These are phyloP conservation scores for Ambrosia hybrid DNA, from an alignment of 140 eudicot species.

Conservation along the genomic window DNA sequence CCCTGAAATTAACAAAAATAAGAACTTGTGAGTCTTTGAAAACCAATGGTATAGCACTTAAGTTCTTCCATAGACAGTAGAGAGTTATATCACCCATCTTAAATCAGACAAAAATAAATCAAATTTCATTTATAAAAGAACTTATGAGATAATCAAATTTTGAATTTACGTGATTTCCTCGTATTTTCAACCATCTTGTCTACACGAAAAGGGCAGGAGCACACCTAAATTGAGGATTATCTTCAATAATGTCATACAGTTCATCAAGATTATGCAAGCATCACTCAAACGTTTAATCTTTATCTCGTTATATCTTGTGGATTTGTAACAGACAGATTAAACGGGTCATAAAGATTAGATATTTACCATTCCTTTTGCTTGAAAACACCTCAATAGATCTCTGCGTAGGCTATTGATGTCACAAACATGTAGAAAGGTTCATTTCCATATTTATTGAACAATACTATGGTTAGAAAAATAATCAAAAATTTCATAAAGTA, in stretches of 20 bases:
- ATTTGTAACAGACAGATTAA: conserved; percentile 1
- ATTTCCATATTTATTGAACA: neutral
- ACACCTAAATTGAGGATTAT: conserved; percentile 46
- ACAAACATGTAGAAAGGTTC: conserved; percentile 58
- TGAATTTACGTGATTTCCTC: conserved; percentile 6
- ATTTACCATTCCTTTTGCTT: conserved; percentile 54
- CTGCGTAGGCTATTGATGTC: conserved; percentile 24
- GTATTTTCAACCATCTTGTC: conserved; percentile 59
- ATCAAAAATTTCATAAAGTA: too few species aligned
- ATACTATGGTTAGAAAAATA: too few species aligned
- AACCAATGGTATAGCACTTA: conserved; percentile 46
- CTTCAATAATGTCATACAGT: conserved; percentile 47
- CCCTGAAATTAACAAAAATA: too few species aligned
- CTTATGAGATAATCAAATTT: neutral
- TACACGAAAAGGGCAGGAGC: conserved; percentile 56
- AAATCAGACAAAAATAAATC: conserved; percentile 16
- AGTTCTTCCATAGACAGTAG: conserved; percentile 35
- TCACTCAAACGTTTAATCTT: neutral
- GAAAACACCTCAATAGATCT: conserved; percentile 41
- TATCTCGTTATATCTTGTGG: neutral
- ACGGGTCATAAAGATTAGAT: neutral
- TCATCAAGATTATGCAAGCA: conserved; percentile 29
- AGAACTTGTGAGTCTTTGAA: conserved; percentile 24
- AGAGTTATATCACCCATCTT: conserved; percentile 66
- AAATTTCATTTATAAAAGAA: neutral